Base-by-base conservation (phyloP, 805 yeast genomes). In the Metschnikowia aberdeeniae region DNA sequence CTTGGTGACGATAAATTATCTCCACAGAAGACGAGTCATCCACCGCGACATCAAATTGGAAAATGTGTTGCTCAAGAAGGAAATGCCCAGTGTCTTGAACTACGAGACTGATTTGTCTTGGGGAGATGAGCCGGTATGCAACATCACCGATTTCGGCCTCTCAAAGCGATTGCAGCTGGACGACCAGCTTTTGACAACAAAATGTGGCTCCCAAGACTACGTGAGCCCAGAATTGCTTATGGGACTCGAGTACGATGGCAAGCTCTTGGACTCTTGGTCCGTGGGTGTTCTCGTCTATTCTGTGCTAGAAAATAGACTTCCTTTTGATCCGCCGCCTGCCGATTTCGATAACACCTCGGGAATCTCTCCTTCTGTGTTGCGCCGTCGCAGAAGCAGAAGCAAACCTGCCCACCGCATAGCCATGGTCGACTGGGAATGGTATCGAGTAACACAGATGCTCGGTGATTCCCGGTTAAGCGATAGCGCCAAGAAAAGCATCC, bases 161-260 rank as follows among this genome's bases (percentile, higher is more conserved):
- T 84, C 96, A 9, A 82, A 89, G 55, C 69, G 73, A 40, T 75
- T 92, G 20, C 80, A 76, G 40, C 76, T 80, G 1, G 73, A 69
- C 1, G 70, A 78, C 52, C 86, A 89, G 22, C 55, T 84, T 46
- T 72, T 95, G 22, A 76, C 86, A 2, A 92, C 98, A 1, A 68
- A 98, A 49, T 93, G 99, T 63, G 99, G 99, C 0, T 87, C 96
- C 1, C 97, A 88, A 51, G 99, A 93, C 61, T 93, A 93, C 57
- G 96, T 93, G 6, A 84, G 97, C 0, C 99, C 99, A 0, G 99
- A 93, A 59, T 67, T 93, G 20, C 68, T 93, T 32, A 79, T 93
- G 80, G 98, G 98, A 1, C 73, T 87, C 45, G 84, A 89, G 6
- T 93, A 93, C 59, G 92, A 92, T 57, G 99, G 99, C 10, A 77